Percentiles rank a stretch among this genome's conserved stretches.
These are phyloP conservation scores for Didymella segeticola DNA, from an alignment of 2,329 filamentous ascomycete genomes.

Conservation along the genomic window DNA sequence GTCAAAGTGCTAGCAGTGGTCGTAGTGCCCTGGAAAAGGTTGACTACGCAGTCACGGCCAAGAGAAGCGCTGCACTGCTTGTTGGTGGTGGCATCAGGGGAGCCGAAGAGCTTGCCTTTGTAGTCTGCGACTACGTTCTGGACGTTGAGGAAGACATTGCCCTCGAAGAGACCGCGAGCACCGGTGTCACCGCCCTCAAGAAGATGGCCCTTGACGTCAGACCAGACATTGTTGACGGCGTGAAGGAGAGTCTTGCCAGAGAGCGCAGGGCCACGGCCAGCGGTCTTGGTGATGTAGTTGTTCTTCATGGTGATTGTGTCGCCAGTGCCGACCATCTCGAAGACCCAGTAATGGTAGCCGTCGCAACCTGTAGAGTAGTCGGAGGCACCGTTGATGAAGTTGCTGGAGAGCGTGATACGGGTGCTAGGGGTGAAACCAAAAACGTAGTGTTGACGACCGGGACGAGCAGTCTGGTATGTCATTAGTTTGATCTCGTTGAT, in stretches of 20 bases:
- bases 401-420: slow-evolving; percentile 25
- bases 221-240: slow-evolving; percentile 27
- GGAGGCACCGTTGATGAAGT: slow-evolving; percentile 24
- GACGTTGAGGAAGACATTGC: slow-evolving; percentile 23
- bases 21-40: slow-evolving; percentile 19
- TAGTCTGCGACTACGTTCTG: slow-evolving; percentile 18
- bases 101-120: slow-evolving; percentile 15
- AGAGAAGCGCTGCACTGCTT: slow-evolving; percentile 19
- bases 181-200: slow-evolving; percentile 18
- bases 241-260: slow-evolving; percentile 24
- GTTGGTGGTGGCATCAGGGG: slow-evolving; percentile 15
- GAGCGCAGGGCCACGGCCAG: slow-evolving; percentile 21
- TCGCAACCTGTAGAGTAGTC: slow-evolving; percentile 25
- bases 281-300: slow-evolving; percentile 27
- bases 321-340: slow-evolving; percentile 24
- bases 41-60: slow-evolving; percentile 12
- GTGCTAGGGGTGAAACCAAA: slow-evolving; percentile 18
- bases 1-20: slow-evolving; percentile 8
- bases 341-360: slow-evolving; percentile 27
- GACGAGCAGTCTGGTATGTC: slow-evolving; percentile 8
- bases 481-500: neutral
- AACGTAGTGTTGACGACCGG: slow-evolving; percentile 22
- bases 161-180: slow-evolving; percentile 22
- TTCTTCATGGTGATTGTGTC: slow-evolving; percentile 27
- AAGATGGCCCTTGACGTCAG: slow-evolving; percentile 21